Evolutionary conservation across 179 eudicot species (phyloP).

Genomic region (Pouteria campechiana): DNA sequence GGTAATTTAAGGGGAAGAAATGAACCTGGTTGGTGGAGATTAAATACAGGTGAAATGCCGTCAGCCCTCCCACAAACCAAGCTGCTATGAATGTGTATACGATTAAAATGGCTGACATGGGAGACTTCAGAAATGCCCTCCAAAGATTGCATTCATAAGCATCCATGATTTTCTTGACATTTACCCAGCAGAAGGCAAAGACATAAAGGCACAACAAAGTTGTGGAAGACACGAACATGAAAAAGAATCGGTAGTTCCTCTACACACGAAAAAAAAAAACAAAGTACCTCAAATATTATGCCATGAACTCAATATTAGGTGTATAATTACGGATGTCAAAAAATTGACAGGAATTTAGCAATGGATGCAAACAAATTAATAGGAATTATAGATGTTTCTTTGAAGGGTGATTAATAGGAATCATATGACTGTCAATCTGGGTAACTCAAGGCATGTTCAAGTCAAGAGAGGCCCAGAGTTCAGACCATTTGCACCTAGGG

Average conservation of each 20-base stretch:
- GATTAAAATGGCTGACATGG: conserved; percentile 35
- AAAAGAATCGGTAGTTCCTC: conserved; percentile 52
- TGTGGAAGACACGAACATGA: conserved; percentile 40
- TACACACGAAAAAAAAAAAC: conserved; percentile 20
- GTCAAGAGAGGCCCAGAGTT: no score
- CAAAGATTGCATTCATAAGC: conserved; percentile 23
- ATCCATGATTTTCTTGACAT: conserved; percentile 21
- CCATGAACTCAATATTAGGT: no score
- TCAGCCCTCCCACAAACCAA: conserved; percentile 52
- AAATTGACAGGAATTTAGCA: no score
- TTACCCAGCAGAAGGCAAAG: conserved; percentile 37
- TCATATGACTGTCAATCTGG: no score
- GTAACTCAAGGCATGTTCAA: no score
- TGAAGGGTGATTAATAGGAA: no score
- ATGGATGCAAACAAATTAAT: no score
- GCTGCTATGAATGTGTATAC: conserved; percentile 28
- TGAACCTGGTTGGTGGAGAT: conserved; percentile 44
- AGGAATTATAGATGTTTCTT: no score
- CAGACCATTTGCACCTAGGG: no score
- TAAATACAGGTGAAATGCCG: conserved; percentile 43
- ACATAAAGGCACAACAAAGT: conserved; percentile 41
- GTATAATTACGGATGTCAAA: no score
- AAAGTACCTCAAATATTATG: no score
- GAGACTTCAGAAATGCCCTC: conserved; percentile 36
- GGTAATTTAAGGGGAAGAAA: neutral